Base-by-base conservation (phyloP, 2,329 filamentous ascomycete species). In the Talaromyces sp. region DNA sequence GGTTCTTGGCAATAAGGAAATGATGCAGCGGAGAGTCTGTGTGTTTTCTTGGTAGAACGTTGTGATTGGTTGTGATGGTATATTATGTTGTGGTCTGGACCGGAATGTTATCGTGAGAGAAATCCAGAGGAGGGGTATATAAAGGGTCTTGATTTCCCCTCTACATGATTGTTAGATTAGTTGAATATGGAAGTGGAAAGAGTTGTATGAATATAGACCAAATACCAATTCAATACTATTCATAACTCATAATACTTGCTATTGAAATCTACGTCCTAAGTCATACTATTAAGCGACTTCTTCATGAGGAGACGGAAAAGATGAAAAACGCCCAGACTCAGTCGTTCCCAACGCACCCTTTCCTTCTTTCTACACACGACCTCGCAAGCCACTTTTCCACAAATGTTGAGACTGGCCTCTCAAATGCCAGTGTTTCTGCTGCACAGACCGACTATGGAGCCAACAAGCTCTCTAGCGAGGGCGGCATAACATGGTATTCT, bases 391-490 rank as follows among this genome's bases (percentile, higher is more conserved):
- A 82, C 62, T 73, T 81, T 46, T 67, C 76, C 35, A 80, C 81
- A 53, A 75, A 80, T 62, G 62, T 75, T 58, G 79, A 82, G 41
- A 79, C 81, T 64, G 82, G 82, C 56, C 72, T 84, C 32, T 64
- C 61, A 21, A 69, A 72, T 38, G 67, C 67, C 35, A 78, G 81
- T 61, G 80, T 79, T 19, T 72, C 75, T 61, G 68, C 76, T 50
- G 72, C 80, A 31, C 72, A 80, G 27, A 69, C 75, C n/a, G 73
- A 78, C 58, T 81, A 80, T 75, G 82, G 81, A 35, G 67, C 73
- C 10, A 84, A 84, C 64, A 78, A 81, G 55, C 73, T 84, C 1
- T 76, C 76, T 21, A 75, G 71, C 2, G 76, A 76, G 49, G 78
- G 76, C 21, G 81, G 70, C 1, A 69, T 82, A 38, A 76, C 77